These are phyloP conservation scores for Hanseniaspora taiwanica DNA, from an alignment of 805 yeast genomes.

Conservation along the genomic window DNA sequence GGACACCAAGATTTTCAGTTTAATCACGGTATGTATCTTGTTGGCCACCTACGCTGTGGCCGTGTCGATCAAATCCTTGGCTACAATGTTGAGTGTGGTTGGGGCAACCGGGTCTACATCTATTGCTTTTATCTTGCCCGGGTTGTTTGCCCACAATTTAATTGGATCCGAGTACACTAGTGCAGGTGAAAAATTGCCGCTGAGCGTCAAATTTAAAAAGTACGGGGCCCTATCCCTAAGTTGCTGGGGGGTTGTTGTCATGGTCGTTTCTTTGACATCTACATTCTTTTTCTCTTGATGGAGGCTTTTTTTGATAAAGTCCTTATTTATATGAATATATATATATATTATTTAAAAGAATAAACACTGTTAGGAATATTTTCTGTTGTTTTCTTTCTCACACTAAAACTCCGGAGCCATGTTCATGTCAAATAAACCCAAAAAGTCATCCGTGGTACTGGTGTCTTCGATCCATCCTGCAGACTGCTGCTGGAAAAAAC, in stretches of 20 bases:
- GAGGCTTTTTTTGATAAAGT: too few species aligned
- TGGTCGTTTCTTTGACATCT: constrained; percentile 37
- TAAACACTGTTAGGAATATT: neutral
- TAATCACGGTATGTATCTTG: constrained; percentile 36
- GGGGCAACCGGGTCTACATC: constrained; percentile 80
- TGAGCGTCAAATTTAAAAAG: constrained; percentile 22
- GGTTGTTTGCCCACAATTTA: constrained; percentile 47
- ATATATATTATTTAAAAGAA: neutral
- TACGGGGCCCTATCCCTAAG: constrained; percentile 26
- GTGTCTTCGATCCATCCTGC: constrained; percentile 77
- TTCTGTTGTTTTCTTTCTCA: neutral
- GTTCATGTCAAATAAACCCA: constrained; percentile 88
- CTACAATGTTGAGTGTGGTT: constrained; percentile 54
- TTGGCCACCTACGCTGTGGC: constrained; percentile 42
- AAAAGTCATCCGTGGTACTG: constrained; percentile 54
- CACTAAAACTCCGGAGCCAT: constrained; percentile 49
- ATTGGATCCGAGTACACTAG: constrained; percentile 14
- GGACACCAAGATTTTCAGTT: constrained; percentile 29
- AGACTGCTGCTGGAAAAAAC: constrained; percentile 68
- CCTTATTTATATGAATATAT: neutral
- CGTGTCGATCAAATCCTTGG: constrained; percentile 46
- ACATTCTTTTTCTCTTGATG: constrained; percentile 13
- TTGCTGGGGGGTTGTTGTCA: constrained; percentile 38
- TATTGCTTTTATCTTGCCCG: constrained; percentile 67
- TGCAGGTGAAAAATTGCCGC: constrained; percentile 11